Conservation (phyloP, 75 land plant species). For the Selaginella moellendorffii region DNA sequence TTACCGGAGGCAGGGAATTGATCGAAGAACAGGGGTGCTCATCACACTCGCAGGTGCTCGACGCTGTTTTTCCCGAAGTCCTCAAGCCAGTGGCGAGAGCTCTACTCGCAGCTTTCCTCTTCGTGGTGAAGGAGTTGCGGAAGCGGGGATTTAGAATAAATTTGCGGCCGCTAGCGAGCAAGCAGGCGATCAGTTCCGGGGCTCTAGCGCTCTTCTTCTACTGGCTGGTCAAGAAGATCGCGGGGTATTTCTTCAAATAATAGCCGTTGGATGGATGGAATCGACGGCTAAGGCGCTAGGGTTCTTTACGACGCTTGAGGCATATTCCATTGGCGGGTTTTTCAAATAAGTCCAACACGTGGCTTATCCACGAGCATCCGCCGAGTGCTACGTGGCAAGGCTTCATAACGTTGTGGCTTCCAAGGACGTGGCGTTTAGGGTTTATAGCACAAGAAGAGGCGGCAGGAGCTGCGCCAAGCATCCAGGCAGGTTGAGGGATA, state of each 20-base stretch:
- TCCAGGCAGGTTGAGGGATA: not conserved
- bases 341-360: too few relatives aligned
- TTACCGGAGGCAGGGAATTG: slow-evolving; percentile 23
- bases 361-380: too few relatives aligned
- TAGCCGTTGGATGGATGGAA: not conserved
- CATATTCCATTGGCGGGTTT: too few relatives aligned
- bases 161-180: not conserved
- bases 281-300: not conserved
- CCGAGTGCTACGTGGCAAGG: too few relatives aligned
- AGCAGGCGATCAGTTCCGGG: not conserved
- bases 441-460: not conserved
- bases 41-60: too few relatives aligned
- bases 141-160: not conserved
- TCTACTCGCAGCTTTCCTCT: not conserved
- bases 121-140: not conserved
- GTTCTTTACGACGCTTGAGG: too few relatives aligned
- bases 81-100: not conserved
- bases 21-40: too few relatives aligned
- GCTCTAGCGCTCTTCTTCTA: not conserved
- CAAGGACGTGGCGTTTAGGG: not conserved
- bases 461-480: not conserved
- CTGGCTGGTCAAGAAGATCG: not conserved
- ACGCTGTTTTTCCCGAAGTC: not conserved
- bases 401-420: too few relatives aligned
- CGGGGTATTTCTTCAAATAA: too few relatives aligned